Conservation (phyloP, 306 rosid genomes). For the Prunus dulcis region DNA sequence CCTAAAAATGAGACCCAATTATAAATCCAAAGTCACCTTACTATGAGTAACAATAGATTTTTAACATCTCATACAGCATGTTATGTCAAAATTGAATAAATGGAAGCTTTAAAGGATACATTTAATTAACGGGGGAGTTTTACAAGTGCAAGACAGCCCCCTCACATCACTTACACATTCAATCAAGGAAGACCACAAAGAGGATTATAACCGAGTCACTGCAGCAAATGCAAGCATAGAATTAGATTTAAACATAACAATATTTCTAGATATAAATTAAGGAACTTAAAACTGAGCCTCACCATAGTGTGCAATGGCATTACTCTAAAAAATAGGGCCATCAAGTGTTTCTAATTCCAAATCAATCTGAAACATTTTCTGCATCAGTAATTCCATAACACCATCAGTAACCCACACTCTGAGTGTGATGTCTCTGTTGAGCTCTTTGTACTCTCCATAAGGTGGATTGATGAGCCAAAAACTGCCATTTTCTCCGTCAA, state of each 20-base stretch:
- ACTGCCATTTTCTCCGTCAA: conserved; percentile 65
- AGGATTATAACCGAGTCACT: conserved; percentile 53
- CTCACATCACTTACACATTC: conserved; percentile 38
- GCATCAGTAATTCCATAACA: neutral
- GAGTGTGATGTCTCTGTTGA: conserved; percentile 9
- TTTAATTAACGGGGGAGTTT: neutral
- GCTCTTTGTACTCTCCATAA: conserved; percentile 23
- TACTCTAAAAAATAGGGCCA: conserved; percentile 70
- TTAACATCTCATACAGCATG: neutral
- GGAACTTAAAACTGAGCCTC: conserved; percentile 1
- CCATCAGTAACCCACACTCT: conserved; percentile 6
- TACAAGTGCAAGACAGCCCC: neutral
- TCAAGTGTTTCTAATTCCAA: conserved; percentile 53
- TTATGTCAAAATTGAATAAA: neutral
- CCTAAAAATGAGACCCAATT: neutral
- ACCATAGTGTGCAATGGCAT: conserved; percentile 82
- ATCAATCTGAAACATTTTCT: neutral
- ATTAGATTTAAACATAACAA: neutral
- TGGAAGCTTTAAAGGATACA: neutral
- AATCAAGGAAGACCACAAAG: conserved; percentile 50
- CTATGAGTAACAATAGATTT: neutral
- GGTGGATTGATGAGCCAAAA: conserved; percentile 38
- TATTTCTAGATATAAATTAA: neutral
- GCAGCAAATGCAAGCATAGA: conserved; percentile 20
- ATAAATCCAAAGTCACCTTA: neutral